phyloP scores from a whole-genome alignment of 2,329 filamentous ascomycete genomes.

The Diaporthe humulicola region DNA sequence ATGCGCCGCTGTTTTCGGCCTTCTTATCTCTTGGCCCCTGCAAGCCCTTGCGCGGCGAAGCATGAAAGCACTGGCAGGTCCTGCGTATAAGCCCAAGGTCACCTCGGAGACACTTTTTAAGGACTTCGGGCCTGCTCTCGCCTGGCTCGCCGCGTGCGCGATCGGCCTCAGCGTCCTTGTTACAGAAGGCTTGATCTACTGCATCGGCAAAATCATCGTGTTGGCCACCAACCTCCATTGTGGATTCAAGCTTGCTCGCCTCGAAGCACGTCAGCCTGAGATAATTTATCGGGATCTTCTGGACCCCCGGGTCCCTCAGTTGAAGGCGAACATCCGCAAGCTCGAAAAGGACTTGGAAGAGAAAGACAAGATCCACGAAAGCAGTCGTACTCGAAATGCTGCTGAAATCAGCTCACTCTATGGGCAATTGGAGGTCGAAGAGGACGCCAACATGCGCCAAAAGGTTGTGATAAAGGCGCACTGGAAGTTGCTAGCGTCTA shows the following conservation, averaged over 20 bases:
- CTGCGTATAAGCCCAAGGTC: background rate
- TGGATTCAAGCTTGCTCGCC: background rate
- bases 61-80: background rate
- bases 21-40: background rate
- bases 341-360: background rate
- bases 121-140: background rate
- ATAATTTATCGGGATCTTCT: background rate
- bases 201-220: background rate
- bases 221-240: background rate
- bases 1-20: too few relatives aligned
- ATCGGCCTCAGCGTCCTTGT: background rate
- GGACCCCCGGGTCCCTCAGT: background rate
- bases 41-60: background rate
- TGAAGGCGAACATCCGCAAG: too few relatives aligned
- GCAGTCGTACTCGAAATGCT: background rate
- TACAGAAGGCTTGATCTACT: background rate
- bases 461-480: background rate
- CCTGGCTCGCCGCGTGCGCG: background rate
- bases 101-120: background rate
- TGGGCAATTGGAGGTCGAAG: background rate
- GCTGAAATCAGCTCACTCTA: background rate
- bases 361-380: too few relatives aligned
- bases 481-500: background rate
- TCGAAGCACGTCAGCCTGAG: too few relatives aligned
- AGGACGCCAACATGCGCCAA: background rate